Base-by-base conservation (phyloP, 164 flowering plant genomes). In the Stephania japonica region DNA sequence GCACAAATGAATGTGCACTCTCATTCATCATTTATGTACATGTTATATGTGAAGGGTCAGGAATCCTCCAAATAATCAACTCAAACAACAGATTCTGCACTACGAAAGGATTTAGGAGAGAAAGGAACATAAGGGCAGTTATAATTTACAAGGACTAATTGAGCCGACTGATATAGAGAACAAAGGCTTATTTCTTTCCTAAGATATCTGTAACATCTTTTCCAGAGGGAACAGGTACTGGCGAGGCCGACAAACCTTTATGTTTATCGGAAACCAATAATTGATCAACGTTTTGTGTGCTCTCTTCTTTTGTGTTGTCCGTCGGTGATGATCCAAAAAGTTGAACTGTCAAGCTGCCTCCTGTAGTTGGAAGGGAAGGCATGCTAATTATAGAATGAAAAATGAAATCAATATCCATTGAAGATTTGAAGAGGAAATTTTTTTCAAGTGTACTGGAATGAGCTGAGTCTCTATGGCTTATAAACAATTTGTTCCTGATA, bases 331-430 rank as follows among this genome's bases (percentile, higher is more conserved):
- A 81, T 43, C 91, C 92, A 61, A 74, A 75, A 69, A 91, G 81
- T 85, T 91, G 92, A 75, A 91, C 94, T 38, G 85, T 81, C 73
- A 91, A 79, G 85, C 94, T 91, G 71, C 97, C 97, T 74, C 80
- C 96, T 91, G 24, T 71, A 82, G 56, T 42, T 42, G 76, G 43
- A 70, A 64, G 50, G 38, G 64, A 44, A 42, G 69, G 19, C 62
- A 49, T 32, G 38, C 64, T n/a, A 42, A 32, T 18, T 11, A 18
- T 71, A 70, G 32, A 12, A 38, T 44, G 9, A 32, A 65, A 59
- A 65, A 21, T 10, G 44, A 23, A 16, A n/a, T 41, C 24, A n/a
- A 21, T 4, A 9, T 67, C 18, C 12, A 18, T 38, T 41, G 11
- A 44, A 67, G 3, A 65, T 16, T 1, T 11, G 69, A 25, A 11